phyloP scores from a whole-genome alignment of 2,329 filamentous ascomycete genomes.

The Graphiopsis chlorocephala region DNA sequence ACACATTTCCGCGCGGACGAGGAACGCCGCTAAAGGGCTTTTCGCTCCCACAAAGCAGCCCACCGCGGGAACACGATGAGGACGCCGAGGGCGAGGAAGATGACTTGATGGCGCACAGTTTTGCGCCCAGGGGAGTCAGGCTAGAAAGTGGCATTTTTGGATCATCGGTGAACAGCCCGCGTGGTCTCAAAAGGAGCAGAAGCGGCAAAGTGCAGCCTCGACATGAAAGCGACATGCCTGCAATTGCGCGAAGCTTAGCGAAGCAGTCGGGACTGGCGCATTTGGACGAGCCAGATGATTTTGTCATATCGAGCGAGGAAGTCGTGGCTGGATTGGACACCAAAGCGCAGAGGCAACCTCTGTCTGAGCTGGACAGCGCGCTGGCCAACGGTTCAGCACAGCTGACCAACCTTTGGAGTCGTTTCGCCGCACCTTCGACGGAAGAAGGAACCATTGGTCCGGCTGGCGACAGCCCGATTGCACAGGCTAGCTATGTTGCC shows the following conservation, averaged over 20 bases:
- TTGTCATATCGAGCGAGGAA: slow-evolving; percentile 74
- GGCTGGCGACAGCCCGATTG: slow-evolving; percentile 56
- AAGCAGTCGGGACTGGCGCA: slow-evolving; percentile 53
- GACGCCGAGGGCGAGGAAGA: slow-evolving; percentile 34
- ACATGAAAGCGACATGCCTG: slow-evolving; percentile 63
- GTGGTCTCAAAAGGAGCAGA: slow-evolving; percentile 39
- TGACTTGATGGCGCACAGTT: slow-evolving; percentile 27
- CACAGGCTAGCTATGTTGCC: slow-evolving; percentile 77
- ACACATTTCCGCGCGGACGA: slow-evolving; percentile 30
- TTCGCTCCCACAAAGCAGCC: slow-evolving; percentile 38
- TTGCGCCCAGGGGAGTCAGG: slow-evolving; percentile 8
- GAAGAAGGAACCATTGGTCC: slow-evolving; percentile 35
- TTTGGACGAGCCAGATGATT: slow-evolving; percentile 65
- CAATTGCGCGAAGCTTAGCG: slow-evolving; percentile 69
- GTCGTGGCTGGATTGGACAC: slow-evolving; percentile 51
- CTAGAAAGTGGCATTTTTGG: slow-evolving; percentile 17
- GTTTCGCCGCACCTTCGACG: slow-evolving; percentile 22
- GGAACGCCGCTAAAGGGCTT: slow-evolving; percentile 30
- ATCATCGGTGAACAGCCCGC: slow-evolving; percentile 26
- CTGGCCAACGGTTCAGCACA: slow-evolving; percentile 28
- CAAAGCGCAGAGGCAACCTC: slow-evolving; percentile 33
- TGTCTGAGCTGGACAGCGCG: slow-evolving; percentile 29
- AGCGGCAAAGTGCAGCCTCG: slow-evolving; percentile 39
- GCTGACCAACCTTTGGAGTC: slow-evolving; percentile 20
- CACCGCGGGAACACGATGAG: slow-evolving; percentile 33